Percentiles rank a stretch among this genome's conserved stretches.
Conservation (phyloP, 2,329 filamentous ascomycete genomes). For the Beauveria sp. region DNA sequence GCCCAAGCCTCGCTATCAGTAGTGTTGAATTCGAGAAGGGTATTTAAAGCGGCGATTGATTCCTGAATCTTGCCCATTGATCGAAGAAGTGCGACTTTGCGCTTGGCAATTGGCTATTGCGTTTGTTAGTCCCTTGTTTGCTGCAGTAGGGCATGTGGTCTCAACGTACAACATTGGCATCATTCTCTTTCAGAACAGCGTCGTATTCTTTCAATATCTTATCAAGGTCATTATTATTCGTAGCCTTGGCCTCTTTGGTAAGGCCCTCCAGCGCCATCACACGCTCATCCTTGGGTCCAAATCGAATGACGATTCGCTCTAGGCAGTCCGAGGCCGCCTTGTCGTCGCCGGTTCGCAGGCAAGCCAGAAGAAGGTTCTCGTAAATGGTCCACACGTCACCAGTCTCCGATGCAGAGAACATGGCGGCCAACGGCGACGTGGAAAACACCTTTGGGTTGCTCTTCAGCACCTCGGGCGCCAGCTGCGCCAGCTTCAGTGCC, state of each 20-base stretch:
- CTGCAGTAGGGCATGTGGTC: background rate
- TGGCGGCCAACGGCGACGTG: slow-evolving; percentile 43
- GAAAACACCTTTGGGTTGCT: slow-evolving; percentile 47
- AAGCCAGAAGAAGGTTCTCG: slow-evolving; percentile 80
- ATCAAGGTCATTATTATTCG: slow-evolving; percentile 56
- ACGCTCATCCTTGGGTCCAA: slow-evolving; percentile 77
- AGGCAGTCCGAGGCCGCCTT: slow-evolving; percentile 68
- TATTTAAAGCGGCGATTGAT: slow-evolving; percentile 65
- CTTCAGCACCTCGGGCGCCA: slow-evolving; percentile 48
- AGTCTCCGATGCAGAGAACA: slow-evolving; percentile 56
- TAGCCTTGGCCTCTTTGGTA: slow-evolving; percentile 74
- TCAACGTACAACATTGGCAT: slow-evolving; percentile 45
- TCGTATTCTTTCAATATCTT: slow-evolving; percentile 72
- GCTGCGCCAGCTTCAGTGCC: slow-evolving; percentile 51
- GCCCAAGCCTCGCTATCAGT: slow-evolving; percentile 92
- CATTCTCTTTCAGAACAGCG: slow-evolving; percentile 64
- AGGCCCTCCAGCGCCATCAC: slow-evolving; percentile 77
- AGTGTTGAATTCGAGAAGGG: slow-evolving; percentile 73
- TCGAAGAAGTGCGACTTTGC: slow-evolving; percentile 70
- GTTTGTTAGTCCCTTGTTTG: background rate
- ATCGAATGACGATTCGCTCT: slow-evolving; percentile 67
- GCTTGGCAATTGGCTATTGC: slow-evolving; percentile 72
- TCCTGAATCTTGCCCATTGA: slow-evolving; percentile 63
- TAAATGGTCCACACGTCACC: slow-evolving; percentile 77
- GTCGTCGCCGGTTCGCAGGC: slow-evolving; percentile 78